Conservation (phyloP, 2,329 filamentous ascomycete genomes). For the Fusarium napiforme region DNA sequence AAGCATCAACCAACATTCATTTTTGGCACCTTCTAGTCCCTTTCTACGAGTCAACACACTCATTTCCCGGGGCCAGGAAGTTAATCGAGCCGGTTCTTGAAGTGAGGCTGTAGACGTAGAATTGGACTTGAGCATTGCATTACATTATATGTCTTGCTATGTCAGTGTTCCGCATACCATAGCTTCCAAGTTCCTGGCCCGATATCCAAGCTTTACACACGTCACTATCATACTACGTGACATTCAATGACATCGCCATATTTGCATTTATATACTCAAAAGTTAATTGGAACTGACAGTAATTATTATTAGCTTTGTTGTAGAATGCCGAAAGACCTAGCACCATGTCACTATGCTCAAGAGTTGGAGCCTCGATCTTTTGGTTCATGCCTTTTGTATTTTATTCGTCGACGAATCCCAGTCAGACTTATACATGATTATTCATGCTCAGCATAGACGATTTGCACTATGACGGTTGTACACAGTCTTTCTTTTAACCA, state of each 20-base stretch:
- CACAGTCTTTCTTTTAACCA: conserved; percentile 4
- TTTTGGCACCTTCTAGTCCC: conserved; percentile 21
- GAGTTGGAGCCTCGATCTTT: background rate
- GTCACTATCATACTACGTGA: conserved; percentile 19
- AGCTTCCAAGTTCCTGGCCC: conserved; percentile 27
- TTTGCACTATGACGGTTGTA: background rate
- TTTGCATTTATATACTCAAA: background rate
- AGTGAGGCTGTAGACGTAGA: conserved; percentile 39
- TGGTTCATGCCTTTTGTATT: conserved; percentile 2
- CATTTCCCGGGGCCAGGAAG: conserved; percentile 38
- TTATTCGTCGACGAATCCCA: background rate
- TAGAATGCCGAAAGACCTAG: background rate
- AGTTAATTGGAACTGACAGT: background rate
- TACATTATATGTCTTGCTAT: conserved; percentile 37
- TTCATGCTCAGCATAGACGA: conserved; percentile 1
- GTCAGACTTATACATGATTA: conserved; percentile 13
- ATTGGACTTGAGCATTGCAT: conserved; percentile 20
- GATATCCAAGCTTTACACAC: conserved; percentile 3
- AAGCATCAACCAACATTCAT: conserved; percentile 27
- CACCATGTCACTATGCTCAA: background rate
- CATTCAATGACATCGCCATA: background rate
- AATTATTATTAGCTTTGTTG: background rate
- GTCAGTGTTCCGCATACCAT: conserved; percentile 27
- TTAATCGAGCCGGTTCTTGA: conserved; percentile 20
- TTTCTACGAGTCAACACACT: conserved; percentile 29